Evolutionary conservation across 164 flowering plant species (phyloP), one percentile per base, ranked within the genome.

Genomic region (Amborella trichopoda): DNA sequence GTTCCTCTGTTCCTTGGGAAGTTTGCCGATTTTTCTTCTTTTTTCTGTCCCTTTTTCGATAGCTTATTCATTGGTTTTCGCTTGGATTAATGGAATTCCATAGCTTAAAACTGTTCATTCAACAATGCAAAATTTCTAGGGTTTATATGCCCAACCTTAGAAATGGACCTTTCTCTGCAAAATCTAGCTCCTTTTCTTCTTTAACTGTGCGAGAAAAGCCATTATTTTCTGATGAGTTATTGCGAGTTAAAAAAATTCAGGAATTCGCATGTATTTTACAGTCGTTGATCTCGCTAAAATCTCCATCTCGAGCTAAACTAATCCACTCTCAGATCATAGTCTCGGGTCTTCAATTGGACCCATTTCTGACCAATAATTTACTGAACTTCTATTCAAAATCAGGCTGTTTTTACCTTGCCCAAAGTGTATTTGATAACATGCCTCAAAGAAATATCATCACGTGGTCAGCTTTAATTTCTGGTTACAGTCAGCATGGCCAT

Each of bases 381-480:
- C 49, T 78, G 0, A 19, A 40, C 8, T 5, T 26, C 0, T 81
- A 69, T 38, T 66, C 78, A 0, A 78, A 66, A 57, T 40, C 52
- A 2, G 60, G 43, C 16, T 17, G 43, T 43, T 9, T 74, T 12
- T 1, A 17, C 1, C 18, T 48, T 49, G 90, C 82, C 14, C 48
- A 67, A 18, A 6, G 14, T 17, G 6, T 81, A 73, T 78, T 78
- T 32, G 85, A 68, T 58, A 41, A 28, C 65, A 76, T 78, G 80
- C 52, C 68, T 50, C 49, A 69, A 0, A 68, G 69, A 50, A 78
- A 72, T 50, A 45, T 72, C 24, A 54, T 72, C 13, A 42, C 78
- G 14, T 81, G 84, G 84, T 74, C 82, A 46, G 57, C 84, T 0
- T 56, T 78, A 65, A 62, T 78, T 60, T 72, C 82, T 3, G 59